phyloP scores from a whole-genome alignment of 257 asterid species.

The Agastache rugosa region DNA sequence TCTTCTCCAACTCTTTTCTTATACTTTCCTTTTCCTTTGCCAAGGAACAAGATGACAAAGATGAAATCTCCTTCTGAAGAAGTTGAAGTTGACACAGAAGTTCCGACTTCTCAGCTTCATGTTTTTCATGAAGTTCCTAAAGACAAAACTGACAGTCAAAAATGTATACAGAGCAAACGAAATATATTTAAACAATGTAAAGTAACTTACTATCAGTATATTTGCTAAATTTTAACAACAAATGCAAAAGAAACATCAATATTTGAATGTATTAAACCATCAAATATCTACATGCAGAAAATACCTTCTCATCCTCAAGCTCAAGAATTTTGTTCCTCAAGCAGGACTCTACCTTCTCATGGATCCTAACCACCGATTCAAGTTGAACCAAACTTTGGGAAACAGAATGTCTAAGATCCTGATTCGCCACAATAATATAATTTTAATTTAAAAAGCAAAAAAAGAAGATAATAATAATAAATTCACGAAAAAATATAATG shows the following conservation, averaged over 20 bases:
- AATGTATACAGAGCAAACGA: slow-evolving; percentile 32
- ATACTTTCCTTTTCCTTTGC: slow-evolving; percentile 85
- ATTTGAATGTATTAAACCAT: slow-evolving; percentile 20
- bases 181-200: slow-evolving; percentile 26
- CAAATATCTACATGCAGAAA: slow-evolving; percentile 29
- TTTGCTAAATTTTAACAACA: slow-evolving; percentile 53
- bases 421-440: slow-evolving; percentile 27
- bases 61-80: slow-evolving; percentile 65
- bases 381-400: slow-evolving; percentile 57
- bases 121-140: slow-evolving; percentile 64
- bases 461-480: neutral
- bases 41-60: slow-evolving; percentile 73
- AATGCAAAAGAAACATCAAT: slow-evolving; percentile 36
- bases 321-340: slow-evolving; percentile 55
- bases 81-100: slow-evolving; percentile 55
- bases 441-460: neutral
- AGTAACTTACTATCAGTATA: slow-evolving; percentile 53
- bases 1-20: slow-evolving; percentile 90
- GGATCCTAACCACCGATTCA: slow-evolving; percentile 49
- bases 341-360: slow-evolving; percentile 59
- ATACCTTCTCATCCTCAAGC: slow-evolving; percentile 84
- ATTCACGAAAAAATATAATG: neutral
- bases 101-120: slow-evolving; percentile 68
- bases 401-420: slow-evolving; percentile 69
- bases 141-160: slow-evolving; percentile 39